Base-by-base conservation (phyloP, 805 yeast genomes). In the Candida ulmi region DNA sequence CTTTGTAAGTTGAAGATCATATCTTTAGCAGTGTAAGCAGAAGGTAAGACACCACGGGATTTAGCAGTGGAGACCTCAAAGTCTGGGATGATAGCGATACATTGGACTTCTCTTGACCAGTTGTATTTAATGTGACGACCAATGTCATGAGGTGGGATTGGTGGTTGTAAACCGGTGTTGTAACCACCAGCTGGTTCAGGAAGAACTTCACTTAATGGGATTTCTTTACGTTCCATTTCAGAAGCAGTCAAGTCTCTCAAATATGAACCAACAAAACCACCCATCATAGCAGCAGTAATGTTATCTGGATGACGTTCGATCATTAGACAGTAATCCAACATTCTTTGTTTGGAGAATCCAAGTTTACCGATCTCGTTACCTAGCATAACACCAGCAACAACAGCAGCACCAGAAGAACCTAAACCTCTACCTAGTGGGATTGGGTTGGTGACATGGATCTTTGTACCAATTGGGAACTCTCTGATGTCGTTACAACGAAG, bases 281-380 rank as follows among this genome's bases (percentile, higher is more conserved):
- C 99, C 81, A 90, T 83, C 96, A 93, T 88, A 28, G 99, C 96
- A 25, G 99, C 99, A 11, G 96, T 88, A 55, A 93, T 90, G 62
- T 93, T 93, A 65, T 93, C 99, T 27, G 99, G 99, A 57, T 93
- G 99, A 60, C 98, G 80, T 68, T 93, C 99, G 50, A 93, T 90
- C 93, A 93, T 86, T 52, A 93, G 72, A 62, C 96, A 88, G 69
- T 85, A 93, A 62, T 93, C 99, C 53, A 93, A 69, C 80, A 93
- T 74, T 52, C 98, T 73, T 52, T 77, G 81, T 62, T 84, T 90
- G 36, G 80, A 66, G 44, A 88, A 76, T 1, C 76, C 78, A 27
- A 91, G 68, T 37, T 76, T 70, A 29, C 93, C 96, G 26, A 90
- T 71, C 48, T 82, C 91, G 57, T 86, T 86, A 35, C 95, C 99